Percentiles rank a stretch among this genome's conserved stretches.
These are phyloP conservation scores for Camelina sativa DNA, from an alignment of 345 rosid genomes.

Conservation along the genomic window DNA sequence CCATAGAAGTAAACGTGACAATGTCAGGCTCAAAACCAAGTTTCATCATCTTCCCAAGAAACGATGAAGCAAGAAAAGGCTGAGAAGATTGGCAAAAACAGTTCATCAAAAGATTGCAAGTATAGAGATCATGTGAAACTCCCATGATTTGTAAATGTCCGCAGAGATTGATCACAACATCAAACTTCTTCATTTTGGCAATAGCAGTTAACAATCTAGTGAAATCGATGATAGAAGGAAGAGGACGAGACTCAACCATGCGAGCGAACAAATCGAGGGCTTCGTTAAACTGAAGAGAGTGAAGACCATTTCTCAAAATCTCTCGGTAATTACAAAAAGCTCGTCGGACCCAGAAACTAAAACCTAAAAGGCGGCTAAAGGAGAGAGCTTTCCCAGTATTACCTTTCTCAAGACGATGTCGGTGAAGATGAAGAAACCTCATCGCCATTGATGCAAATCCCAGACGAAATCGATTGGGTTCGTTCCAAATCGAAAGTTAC, in stretches of 20 bases:
- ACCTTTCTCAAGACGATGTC: slow-evolving; percentile 21
- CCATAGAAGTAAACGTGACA: slow-evolving; percentile 28
- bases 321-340: slow-evolving; percentile 32
- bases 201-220: slow-evolving; percentile 20
- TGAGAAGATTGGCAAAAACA: slow-evolving; percentile 26
- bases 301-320: slow-evolving; percentile 24
- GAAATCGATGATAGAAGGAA: slow-evolving; percentile 34
- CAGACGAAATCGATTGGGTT: neutral
- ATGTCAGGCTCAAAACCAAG: slow-evolving; percentile 36
- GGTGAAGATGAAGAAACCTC: slow-evolving; percentile 24
- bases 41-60: slow-evolving; percentile 43
- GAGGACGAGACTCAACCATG: slow-evolving; percentile 39
- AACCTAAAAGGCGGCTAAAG: slow-evolving; percentile 17
- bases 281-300: slow-evolving; percentile 30
- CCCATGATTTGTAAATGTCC: slow-evolving; percentile 16
- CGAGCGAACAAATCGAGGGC: slow-evolving; percentile 32
- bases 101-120: slow-evolving; percentile 33
- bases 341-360: slow-evolving; percentile 35
- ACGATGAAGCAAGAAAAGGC: slow-evolving; percentile 3
- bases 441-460: slow-evolving; percentile 22
- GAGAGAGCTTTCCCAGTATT: neutral
- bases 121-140: slow-evolving; percentile 30
- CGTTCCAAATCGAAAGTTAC: neutral
- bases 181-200: slow-evolving; percentile 33
- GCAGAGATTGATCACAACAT: slow-evolving; percentile 28